Conservation (phyloP, 2,329 filamentous ascomycete genomes). For the Stemphylium vesicarium region DNA sequence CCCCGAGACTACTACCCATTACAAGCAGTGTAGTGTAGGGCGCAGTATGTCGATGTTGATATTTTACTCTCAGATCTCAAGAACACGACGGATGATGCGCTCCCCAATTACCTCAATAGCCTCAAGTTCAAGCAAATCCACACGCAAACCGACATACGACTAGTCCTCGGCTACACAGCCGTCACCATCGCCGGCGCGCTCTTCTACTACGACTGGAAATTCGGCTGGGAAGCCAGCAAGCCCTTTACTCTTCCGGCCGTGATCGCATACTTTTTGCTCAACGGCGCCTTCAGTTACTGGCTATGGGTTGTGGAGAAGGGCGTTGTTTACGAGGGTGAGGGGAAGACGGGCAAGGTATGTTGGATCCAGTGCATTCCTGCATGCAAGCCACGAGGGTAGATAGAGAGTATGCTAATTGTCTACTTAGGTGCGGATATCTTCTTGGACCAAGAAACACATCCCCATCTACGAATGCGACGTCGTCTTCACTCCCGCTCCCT, state of each 20-base stretch:
- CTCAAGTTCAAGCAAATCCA: conserved; percentile 86
- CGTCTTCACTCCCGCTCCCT: conserved; percentile 53
- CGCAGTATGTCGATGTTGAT: conserved; percentile 14
- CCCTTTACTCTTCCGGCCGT: conserved; percentile 81
- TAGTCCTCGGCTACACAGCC: conserved; percentile 81
- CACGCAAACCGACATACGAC: conserved; percentile 78
- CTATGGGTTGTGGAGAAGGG: conserved; percentile 82
- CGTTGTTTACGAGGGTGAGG: conserved; percentile 78
- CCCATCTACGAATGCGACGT: conserved; percentile 81
- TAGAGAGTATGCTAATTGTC: neutral
- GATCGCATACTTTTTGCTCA: conserved; percentile 77
- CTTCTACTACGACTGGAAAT: conserved; percentile 90
- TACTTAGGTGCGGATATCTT: conserved; percentile 72
- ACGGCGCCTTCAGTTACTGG: conserved; percentile 81
- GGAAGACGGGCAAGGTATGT: conserved; percentile 69
- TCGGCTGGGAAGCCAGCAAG: conserved; percentile 88
- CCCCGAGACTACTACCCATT: conserved; percentile 3
- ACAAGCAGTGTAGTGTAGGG: neutral
- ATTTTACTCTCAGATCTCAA: conserved; percentile 75
- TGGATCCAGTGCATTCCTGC: neutral
- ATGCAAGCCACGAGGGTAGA: neutral
- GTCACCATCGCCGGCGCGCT: conserved; percentile 81
- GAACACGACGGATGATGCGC: conserved; percentile 93
- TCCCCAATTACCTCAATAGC: conserved; percentile 89
- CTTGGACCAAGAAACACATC: conserved; percentile 76